A percentile compares a stretch with the other conserved stretches of the same genome.
These are phyloP conservation scores for Gracilariopsis chorda DNA, from an alignment of 23 red algal species.

Conservation along the genomic window DNA sequence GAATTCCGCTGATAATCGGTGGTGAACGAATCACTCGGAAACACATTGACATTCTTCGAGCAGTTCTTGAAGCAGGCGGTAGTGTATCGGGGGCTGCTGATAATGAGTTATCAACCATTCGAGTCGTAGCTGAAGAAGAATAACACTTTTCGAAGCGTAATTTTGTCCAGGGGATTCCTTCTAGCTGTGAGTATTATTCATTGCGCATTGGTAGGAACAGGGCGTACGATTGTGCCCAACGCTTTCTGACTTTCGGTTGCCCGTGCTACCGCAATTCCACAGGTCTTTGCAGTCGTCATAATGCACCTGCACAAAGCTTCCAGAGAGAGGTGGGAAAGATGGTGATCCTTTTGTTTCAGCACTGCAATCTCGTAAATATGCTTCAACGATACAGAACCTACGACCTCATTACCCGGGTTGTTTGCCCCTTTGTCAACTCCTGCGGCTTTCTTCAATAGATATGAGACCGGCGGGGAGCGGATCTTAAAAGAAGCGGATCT, in stretches of 20 bases:
- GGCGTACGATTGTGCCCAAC: not conserved
- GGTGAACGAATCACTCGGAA: constrained; percentile 73
- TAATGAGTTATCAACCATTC: constrained; percentile 38
- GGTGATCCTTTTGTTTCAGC: constrained; percentile 81
- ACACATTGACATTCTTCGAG: constrained; percentile 30
- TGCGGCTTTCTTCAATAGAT: constrained; percentile 72
- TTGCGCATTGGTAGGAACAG: not conserved
- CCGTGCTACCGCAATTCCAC: constrained; percentile 60
- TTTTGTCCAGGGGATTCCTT: no score
- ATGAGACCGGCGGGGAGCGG: constrained; percentile 84
- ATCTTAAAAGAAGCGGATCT: constrained; percentile 81
- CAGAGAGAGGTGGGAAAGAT: constrained; percentile 78
- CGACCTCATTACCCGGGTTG: constrained; percentile 54
- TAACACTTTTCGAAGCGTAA: not conserved
- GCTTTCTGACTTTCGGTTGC: not conserved
- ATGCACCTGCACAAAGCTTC: constrained; percentile 80
- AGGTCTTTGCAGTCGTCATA: constrained; percentile 65
- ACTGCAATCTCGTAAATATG: constrained; percentile 95
- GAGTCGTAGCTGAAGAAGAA: not conserved
- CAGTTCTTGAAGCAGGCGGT: constrained; percentile 50
- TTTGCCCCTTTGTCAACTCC: constrained; percentile 83
- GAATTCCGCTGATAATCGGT: constrained; percentile 85
- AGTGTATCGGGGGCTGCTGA: constrained; percentile 69
- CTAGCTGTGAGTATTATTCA: no score
- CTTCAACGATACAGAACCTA: constrained; percentile 71